Evolutionary conservation across 352 stramenopile species (phyloP).

Genomic region (Peronospora belbahrii): DNA sequence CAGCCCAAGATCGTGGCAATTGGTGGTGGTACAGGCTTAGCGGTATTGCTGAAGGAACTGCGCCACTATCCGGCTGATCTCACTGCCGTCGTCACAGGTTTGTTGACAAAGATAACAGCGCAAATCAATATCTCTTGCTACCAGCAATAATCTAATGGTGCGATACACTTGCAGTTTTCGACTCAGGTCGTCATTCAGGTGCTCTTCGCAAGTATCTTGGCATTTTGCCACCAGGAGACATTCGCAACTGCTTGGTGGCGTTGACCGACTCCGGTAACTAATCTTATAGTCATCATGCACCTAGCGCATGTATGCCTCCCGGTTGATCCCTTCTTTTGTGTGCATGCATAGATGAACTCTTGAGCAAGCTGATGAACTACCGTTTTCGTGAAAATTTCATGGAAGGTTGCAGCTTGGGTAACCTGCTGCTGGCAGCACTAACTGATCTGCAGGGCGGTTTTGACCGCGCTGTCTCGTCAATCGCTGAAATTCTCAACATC

Average conservation of each 20-base stretch:
- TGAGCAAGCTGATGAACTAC: slow-evolving; percentile 87
- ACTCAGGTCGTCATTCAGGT: slow-evolving; percentile 76
- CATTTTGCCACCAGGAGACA: slow-evolving; percentile 76
- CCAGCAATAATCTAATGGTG: neutral
- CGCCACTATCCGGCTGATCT: slow-evolving; percentile 78
- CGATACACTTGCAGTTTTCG: slow-evolving; percentile 70
- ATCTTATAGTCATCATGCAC: neutral
- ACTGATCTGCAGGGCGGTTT: slow-evolving; percentile 79
- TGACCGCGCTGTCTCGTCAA: slow-evolving; percentile 69
- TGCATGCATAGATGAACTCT: slow-evolving; percentile 53
- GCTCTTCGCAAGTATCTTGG: slow-evolving; percentile 75
- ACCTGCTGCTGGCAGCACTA: slow-evolving; percentile 68
- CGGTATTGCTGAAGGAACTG: slow-evolving; percentile 78
- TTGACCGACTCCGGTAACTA: slow-evolving; percentile 68
- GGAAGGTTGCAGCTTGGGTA: slow-evolving; percentile 79
- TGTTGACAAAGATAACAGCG: neutral
- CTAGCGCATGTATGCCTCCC: neutral
- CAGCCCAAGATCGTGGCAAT: slow-evolving; percentile 81
- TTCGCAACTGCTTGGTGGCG: slow-evolving; percentile 81
- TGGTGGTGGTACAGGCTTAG: slow-evolving; percentile 69
- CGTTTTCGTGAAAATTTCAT: slow-evolving; percentile 85
- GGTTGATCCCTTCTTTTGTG: neutral
- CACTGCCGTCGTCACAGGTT: slow-evolving; percentile 78
- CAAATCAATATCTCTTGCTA: neutral
- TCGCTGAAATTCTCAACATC: slow-evolving; percentile 85